A percentile compares a stretch with the other conserved stretches of the same genome.
Evolutionary conservation across 1,139 yeast genomes (phyloP).

Genomic region (Kazachstania sp.): DNA sequence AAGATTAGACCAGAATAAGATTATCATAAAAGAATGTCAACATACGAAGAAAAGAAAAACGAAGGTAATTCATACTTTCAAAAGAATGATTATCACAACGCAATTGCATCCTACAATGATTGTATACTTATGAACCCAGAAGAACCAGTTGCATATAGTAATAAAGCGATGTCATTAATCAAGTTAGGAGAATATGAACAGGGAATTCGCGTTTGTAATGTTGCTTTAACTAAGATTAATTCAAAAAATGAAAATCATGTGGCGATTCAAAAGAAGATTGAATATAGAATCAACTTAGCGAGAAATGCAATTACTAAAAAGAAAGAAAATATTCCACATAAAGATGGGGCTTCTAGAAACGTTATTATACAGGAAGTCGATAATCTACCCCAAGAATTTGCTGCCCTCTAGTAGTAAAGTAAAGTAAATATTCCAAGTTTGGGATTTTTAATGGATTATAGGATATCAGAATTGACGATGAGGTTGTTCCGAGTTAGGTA

Average conservation of each 20-base stretch:
- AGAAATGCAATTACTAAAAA: neutral
- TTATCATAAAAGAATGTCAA: slow-evolving; percentile 5
- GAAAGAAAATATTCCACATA: neutral
- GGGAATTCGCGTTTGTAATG: slow-evolving; percentile 54
- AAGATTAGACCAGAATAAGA: neutral
- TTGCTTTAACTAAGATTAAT: slow-evolving; percentile 40
- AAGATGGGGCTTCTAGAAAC: neutral
- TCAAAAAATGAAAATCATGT: slow-evolving; percentile 26
- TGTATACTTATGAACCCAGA: slow-evolving; percentile 51
- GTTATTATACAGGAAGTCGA: slow-evolving; percentile 7
- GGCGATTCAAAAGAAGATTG: slow-evolving; percentile 38
- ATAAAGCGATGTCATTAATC: slow-evolving; percentile 67
- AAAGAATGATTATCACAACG: slow-evolving; percentile 43
- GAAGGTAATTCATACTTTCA: slow-evolving; percentile 66
- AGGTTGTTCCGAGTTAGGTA: no score
- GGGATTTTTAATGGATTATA: no score
- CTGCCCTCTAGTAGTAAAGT: neutral
- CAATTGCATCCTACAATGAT: slow-evolving; percentile 54
- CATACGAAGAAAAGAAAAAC: slow-evolving; percentile 26
- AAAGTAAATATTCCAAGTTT: neutral
- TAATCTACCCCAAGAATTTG: slow-evolving; percentile 7
- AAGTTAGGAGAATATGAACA: slow-evolving; percentile 46
- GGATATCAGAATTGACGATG: no score
- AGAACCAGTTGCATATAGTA: slow-evolving; percentile 64
- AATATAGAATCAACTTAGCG: slow-evolving; percentile 51